Evolutionary conservation across 352 stramenopile genomes (phyloP), one percentile per base, ranked within the genome.

Genomic region (Globisporangium alternatum): DNA sequence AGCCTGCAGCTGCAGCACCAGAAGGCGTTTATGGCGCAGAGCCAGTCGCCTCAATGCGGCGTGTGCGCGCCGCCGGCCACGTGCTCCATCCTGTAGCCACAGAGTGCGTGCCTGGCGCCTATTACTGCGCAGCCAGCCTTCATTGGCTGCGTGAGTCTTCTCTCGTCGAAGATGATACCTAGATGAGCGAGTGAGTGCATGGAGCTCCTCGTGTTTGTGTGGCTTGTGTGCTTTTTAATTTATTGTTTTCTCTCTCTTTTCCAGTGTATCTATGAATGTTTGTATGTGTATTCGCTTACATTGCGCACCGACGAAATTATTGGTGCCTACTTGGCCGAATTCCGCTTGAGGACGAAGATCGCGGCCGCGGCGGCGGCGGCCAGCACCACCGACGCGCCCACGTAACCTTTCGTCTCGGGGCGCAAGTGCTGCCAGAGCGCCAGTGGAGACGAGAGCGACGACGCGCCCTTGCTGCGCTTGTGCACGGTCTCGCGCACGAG

Each of bases 1-100:
- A 92, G 78, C 28, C 75, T 96, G n/a, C 86, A 93, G 66, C 71
- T 70, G 56, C 87, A 96, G 71, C 88, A 93, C 53, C 86, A 95
- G 64, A 93, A 93, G 67, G 84, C 80, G 3, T 86, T 89, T 56
- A 66, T 92, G 41, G 81, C 83, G 33, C 88, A 95, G 63, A 84
- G 75, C 49, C 80, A 90, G 55, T 76, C 79, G 6, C 72, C 80
- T 43, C 83, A 81, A 60, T 94, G 83, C 63, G 81, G 83, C 31
- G 69, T 84, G 33, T 91, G 82, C 58, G 60, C 72, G 30, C 31
- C 54, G 51, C 67, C 48, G 47, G 47, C 66, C 54, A 39, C 22
- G 41, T 91, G 84, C 72, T 72, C 54, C 37, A 90, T 93, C 71
- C 76, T 89, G 69, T 92, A 82, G 65, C 45, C 19, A 3, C 19